phyloP scores from a whole-genome alignment of 305 asterid genomes.

The Petunia hybrid region DNA sequence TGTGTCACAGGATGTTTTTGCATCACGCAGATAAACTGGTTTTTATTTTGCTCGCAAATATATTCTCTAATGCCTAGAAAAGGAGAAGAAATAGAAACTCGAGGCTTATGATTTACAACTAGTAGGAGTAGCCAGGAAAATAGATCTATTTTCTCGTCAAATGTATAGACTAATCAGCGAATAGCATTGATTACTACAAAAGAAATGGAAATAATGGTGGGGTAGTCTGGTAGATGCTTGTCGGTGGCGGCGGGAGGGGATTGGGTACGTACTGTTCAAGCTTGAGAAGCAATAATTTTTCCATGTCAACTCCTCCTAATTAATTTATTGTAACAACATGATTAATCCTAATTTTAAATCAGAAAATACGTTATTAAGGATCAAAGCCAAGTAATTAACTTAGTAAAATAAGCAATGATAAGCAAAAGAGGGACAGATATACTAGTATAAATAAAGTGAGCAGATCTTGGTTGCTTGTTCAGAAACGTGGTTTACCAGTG shows the following conservation, averaged over 20 bases:
- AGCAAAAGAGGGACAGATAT: background rate
- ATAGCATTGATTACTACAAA: too few species aligned
- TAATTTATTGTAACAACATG: background rate
- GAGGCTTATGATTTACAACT: too few species aligned
- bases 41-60: too few species aligned
- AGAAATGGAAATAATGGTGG: too few species aligned
- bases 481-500: background rate
- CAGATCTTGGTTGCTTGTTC: background rate
- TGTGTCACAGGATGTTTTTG: too few species aligned
- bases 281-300: background rate
- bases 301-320: background rate
- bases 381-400: background rate
- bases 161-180: background rate
- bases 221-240: background rate
- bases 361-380: background rate
- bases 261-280: too few species aligned
- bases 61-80: too few species aligned
- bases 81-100: too few species aligned
- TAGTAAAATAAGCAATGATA: background rate
- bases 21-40: too few species aligned
- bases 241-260: background rate
- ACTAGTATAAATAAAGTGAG: background rate
- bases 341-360: background rate
- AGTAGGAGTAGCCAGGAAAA: background rate
- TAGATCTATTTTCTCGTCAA: background rate